Conservation (phyloP, 2,329 filamentous ascomycete genomes). For the Dendryphion nanum region DNA sequence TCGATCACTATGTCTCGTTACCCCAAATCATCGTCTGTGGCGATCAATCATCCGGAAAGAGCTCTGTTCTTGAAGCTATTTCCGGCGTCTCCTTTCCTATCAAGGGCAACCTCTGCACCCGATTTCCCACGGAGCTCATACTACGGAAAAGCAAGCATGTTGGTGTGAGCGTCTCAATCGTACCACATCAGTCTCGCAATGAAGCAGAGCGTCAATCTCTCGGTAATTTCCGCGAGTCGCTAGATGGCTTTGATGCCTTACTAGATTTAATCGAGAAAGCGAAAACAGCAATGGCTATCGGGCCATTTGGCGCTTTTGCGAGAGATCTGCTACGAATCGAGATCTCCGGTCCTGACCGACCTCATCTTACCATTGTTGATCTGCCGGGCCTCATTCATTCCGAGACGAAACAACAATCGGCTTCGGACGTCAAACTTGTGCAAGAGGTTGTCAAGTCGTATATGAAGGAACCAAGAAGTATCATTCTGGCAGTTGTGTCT, state of each 20-base stretch:
- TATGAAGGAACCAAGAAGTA: background rate
- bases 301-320: too few species aligned
- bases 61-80: constrained; percentile 62
- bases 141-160: too few species aligned
- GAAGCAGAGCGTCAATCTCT: too few species aligned
- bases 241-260: too few species aligned
- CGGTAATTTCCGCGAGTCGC: too few species aligned
- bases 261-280: too few species aligned
- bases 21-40: constrained; percentile 9
- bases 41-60: constrained; percentile 60
- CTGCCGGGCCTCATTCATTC: background rate
- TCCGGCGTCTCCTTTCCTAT: constrained; percentile 58
- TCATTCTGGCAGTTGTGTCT: background rate
- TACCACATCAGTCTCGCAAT: too few species aligned
- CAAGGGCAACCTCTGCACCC: constrained; percentile 55
- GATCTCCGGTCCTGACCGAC: constrained; percentile 40
- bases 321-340: constrained; percentile 44
- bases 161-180: too few species aligned
- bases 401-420: background rate
- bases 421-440: background rate
- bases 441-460: background rate
- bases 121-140: constrained; percentile 59
- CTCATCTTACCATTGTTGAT: constrained; percentile 9
- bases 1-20: too few species aligned
- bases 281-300: too few species aligned